phyloP scores from a whole-genome alignment of 2,329 filamentous ascomycete species.

The Trichophyton simii region DNA sequence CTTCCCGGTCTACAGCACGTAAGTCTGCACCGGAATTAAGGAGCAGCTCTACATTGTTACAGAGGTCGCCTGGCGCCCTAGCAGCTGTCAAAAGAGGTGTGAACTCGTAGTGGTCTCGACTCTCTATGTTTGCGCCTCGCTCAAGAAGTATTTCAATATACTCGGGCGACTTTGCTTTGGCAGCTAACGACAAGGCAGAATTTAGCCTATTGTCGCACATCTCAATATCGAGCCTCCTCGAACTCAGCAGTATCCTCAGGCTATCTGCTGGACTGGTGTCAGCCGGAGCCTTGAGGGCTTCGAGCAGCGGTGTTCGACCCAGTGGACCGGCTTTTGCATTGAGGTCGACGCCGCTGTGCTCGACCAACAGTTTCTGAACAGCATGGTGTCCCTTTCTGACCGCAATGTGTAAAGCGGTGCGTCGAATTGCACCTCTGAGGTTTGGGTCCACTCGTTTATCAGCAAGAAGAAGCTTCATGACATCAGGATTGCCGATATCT shows the following conservation, averaged over 20 bases:
- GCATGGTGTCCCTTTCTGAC: background rate
- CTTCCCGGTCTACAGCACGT: background rate
- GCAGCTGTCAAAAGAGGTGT: background rate
- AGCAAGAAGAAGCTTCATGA: background rate
- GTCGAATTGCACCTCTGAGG: conserved; percentile 15
- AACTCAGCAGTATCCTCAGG: background rate
- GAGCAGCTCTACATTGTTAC: background rate
- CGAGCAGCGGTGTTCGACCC: background rate
- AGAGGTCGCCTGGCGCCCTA: background rate
- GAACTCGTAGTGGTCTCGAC: background rate
- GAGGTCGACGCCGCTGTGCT: background rate
- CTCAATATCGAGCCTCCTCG: background rate
- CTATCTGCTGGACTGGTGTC: background rate
- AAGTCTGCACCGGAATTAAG: background rate
- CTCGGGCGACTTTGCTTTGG: background rate
- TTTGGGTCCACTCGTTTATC: conserved; percentile 19
- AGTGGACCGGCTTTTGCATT: background rate
- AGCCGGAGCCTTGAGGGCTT: background rate
- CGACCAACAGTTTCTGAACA: background rate
- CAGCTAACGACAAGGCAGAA: background rate
- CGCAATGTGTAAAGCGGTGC: conserved; percentile 4
- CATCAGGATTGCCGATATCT: background rate
- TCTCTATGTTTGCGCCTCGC: background rate
- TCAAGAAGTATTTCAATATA: background rate
- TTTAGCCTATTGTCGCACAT: background rate